A percentile compares a stretch with the other conserved stretches of the same genome.
These are phyloP conservation scores for Lithospermum erythrorhizon DNA, from an alignment of 257 asterid species.

Conservation along the genomic window DNA sequence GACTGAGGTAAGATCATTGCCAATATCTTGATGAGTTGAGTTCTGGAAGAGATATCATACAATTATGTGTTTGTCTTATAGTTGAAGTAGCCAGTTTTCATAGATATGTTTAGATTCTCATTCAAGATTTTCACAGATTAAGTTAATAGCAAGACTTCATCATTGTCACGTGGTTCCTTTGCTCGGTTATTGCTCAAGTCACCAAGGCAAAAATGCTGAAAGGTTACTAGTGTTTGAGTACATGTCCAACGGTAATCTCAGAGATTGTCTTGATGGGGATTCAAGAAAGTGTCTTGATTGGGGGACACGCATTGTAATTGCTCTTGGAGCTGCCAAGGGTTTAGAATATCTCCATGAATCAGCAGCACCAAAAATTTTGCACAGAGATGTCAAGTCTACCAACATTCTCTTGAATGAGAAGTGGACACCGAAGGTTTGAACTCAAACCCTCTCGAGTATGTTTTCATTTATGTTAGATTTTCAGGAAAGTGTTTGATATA, in stretches of 20 bases:
- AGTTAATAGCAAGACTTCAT: conserved; percentile 82
- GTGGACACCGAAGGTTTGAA: conserved; percentile 79
- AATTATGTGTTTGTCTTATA: background rate
- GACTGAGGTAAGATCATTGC: conserved; percentile 54
- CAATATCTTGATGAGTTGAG: background rate
- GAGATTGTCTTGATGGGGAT: conserved; percentile 74
- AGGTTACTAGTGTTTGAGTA: conserved; percentile 80
- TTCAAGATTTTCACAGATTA: conserved; percentile 40
- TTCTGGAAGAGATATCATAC: background rate
- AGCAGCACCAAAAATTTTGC: conserved; percentile 95
- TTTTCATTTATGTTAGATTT: background rate
- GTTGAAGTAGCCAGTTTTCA: background rate
- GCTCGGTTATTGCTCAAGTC: conserved; percentile 79
- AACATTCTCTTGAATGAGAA: conserved; percentile 85
- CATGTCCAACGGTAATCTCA: conserved; percentile 70
- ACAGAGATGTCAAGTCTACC: conserved; percentile 92
- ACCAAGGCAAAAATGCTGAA: conserved; percentile 65
- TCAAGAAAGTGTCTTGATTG: conserved; percentile 54
- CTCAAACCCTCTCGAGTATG: background rate
- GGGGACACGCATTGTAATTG: conserved; percentile 65
- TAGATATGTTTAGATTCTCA: background rate
- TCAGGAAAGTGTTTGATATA: background rate
- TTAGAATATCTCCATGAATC: conserved; percentile 97
- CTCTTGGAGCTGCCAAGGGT: conserved; percentile 99
- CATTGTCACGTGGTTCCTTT: conserved; percentile 89